Evolutionary conservation across 192 early-diverging fungal genomes (phyloP), one percentile per base, ranked within the genome.

Genomic region (Gaertneriomyces semiglobifer): DNA sequence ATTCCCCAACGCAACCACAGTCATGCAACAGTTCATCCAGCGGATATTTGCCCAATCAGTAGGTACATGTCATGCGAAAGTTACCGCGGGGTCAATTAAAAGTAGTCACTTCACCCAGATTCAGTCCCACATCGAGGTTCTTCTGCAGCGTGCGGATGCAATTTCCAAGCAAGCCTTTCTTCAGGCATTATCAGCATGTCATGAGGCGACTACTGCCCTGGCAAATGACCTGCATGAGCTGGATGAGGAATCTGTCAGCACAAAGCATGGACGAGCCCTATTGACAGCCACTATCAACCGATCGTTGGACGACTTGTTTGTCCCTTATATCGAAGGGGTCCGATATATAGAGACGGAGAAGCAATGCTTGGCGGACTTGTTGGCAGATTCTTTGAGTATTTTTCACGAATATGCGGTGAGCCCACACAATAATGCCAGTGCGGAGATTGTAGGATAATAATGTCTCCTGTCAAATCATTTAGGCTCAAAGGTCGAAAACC

Each of bases 21-120:
- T 98, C 6, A 92, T 97, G 83, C 92, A 96, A 82, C 88, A 89
- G 55, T 92, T 99, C 60, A 81, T 96, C 38, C 92, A 94, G 65
- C 87, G 96, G 60, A 86, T 98, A 5, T 99, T 98, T 83, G 95
- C 90, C 58, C 95, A 99, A 82, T 92, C 92, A 48, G 91, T 92
- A 83, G 51, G 75, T 68, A 64, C 63, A 47, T 33, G 25, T 0
- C 25, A 33, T 33, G 25, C 2, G 2, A 33, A 33, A 0, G 25
- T 33, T 33, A 1, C 25, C 25, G 25, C 25, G 25, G 2, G 1
- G 25, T 33, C 25, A 33, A 33, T 2, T 33, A 33, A 33, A 2
- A 33, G 25, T 33, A 33, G 25, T 33, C 25, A 33, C 25, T 33
- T 33, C 25, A 18, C 48, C 40, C 63, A 93, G 91, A 88, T 97